Evolutionary conservation across 768 basidiomycete species (phyloP).

Genomic region (Lepiota venenata): DNA sequence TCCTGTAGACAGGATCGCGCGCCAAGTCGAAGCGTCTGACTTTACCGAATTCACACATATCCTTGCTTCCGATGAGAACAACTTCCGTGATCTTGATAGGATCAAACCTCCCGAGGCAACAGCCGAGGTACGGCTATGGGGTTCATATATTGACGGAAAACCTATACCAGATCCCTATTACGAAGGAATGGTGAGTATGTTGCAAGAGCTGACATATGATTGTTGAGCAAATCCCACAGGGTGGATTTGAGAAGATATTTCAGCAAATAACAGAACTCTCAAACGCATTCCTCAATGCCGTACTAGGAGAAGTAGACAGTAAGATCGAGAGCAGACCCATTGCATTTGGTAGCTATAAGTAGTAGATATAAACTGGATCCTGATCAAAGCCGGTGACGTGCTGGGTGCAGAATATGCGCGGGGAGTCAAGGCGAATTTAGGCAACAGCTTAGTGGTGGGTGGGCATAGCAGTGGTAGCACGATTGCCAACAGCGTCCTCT

Average conservation of each 20-base stretch:
- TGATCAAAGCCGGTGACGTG: background rate
- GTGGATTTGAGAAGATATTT: conserved; percentile 76
- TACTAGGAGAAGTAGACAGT: conserved; percentile 31
- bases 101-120: conserved; percentile 48
- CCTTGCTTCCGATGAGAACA: conserved; percentile 78
- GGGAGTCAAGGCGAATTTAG: background rate
- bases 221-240: conserved; percentile 28
- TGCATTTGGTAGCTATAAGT: background rate
- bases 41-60: conserved; percentile 80
- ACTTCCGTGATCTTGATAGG: conserved; percentile 58
- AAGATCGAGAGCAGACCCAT: background rate
- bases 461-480: conserved; percentile 86
- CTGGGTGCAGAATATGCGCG: background rate
- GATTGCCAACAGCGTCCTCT: conserved; percentile 76
- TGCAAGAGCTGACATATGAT: background rate
- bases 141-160: conserved; percentile 66
- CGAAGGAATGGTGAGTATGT: conserved; percentile 51
- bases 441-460: conserved; percentile 54
- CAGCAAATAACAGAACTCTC: conserved; percentile 72
- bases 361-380: background rate
- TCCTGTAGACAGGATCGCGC: conserved; percentile 65
- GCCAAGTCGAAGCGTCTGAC: conserved; percentile 64
- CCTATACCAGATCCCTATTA: conserved; percentile 88
- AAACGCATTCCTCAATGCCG: conserved; percentile 75
- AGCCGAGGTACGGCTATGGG: conserved; percentile 75